A percentile compares a stretch with the other conserved stretches of the same genome.
Conservation (phyloP, 2,329 filamentous ascomycete genomes). For the Neofusicoccum kwambonambiense region DNA sequence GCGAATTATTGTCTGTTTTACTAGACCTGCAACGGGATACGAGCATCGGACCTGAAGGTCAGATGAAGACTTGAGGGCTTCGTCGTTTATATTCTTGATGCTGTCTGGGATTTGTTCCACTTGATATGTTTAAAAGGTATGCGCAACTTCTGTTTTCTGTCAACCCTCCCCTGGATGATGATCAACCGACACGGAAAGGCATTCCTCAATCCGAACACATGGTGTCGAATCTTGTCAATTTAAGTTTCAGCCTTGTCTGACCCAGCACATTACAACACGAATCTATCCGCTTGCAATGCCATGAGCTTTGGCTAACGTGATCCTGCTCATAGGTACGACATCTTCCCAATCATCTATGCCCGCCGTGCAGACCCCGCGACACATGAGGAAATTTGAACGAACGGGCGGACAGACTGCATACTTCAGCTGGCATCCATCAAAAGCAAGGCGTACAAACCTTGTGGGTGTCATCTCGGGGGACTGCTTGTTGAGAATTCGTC, state of each 20-base stretch:
- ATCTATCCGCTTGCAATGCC: background rate
- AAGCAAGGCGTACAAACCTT: constrained; percentile 64
- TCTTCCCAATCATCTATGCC: background rate
- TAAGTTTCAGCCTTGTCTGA: constrained; percentile 72
- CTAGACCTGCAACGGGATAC: too few species aligned
- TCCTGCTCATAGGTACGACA: constrained; percentile 15
- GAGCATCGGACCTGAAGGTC: background rate
- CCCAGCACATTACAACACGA: constrained; percentile 24
- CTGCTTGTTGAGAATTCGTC: constrained; percentile 70
- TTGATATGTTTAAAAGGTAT: constrained; percentile 45
- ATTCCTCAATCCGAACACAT: constrained; percentile 66
- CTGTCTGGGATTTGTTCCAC: too few species aligned
- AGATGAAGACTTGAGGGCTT: background rate
- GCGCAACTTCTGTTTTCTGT: constrained; percentile 19
- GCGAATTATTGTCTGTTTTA: too few species aligned
- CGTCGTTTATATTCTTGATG: background rate
- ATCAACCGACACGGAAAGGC: constrained; percentile 64
- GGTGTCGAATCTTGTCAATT: constrained; percentile 61
- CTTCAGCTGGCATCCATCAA: constrained; percentile 50
- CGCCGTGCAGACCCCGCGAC: constrained; percentile 22
- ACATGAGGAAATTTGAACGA: constrained; percentile 66
- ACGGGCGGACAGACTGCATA: constrained; percentile 66
- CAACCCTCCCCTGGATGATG: constrained; percentile 51
- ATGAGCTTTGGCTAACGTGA: constrained; percentile 3
- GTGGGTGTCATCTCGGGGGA: constrained; percentile 53